Evolutionary conservation across 2,329 filamentous ascomycete genomes (phyloP), one percentile per base, ranked within the genome.

Genomic region (Paracorniculantispora psalliotae): DNA sequence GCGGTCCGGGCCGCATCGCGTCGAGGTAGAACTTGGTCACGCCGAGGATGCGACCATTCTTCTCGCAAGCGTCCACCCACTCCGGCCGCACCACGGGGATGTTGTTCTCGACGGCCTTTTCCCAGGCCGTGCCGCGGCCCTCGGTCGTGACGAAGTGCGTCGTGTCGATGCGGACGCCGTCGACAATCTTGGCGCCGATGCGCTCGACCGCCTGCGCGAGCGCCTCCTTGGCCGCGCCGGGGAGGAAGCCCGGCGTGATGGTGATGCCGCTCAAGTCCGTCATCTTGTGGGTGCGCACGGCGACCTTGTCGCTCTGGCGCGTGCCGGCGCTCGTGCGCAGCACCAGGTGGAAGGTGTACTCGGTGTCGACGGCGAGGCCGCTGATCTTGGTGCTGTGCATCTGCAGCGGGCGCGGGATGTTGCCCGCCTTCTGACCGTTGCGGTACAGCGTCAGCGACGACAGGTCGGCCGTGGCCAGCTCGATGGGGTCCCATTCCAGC

Each of bases 91-190:
- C 94, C 12, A 99, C 91, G 8, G 94, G 94, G 57, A 99, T 96
- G 73, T 97, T 99, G 84, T 92, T 96, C 78, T 97, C 93, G 30
- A 93, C 88, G 1, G 94, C 94, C 79, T 94, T 96, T 76, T 99
- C 94, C 94, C 94, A 99, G 13, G 88, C 83, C 53, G 90, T 82
- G 33, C 94, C 94, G 59, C 92, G 81, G 30, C 92, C 92, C 72
- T 99, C 94, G 10, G 91, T 96, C 63, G 93, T 97, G 61, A 99
- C 91, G 72, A 99, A 99, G 75, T 99, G 94, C 17, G 94, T 99
- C 1, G 94, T 99, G 72, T 99, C 94, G 69, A 99, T 97, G 67
- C 93, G 85, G 54, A 97, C 92, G 13, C 84, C 84, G 66, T 97
- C 93, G 59, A 91, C 89, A 63, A 97, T 80, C 79, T 94, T 96